phyloP scores from a whole-genome alignment of 805 yeast species.

The Candida piceae region DNA sequence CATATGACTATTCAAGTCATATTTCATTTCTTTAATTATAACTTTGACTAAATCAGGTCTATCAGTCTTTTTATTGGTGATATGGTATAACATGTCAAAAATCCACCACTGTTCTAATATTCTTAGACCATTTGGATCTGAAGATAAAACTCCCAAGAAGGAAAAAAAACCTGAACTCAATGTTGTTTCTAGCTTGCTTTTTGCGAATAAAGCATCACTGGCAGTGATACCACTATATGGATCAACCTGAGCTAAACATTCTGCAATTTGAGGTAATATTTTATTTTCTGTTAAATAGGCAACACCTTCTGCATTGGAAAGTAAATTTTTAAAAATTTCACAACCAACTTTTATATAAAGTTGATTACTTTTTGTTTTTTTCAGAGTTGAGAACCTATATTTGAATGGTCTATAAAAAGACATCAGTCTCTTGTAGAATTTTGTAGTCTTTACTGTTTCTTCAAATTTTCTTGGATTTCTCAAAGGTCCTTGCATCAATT shows the following conservation, averaged over 20 bases:
- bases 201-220: constrained; percentile 68
- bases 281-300: constrained; percentile 66
- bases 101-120: constrained; percentile 80
- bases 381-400: constrained; percentile 60
- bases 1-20: constrained; percentile 51
- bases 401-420: constrained; percentile 92
- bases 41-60: constrained; percentile 54
- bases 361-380: constrained; percentile 45
- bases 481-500: constrained; percentile 81
- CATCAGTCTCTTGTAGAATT: constrained; percentile 75
- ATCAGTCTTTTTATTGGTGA: constrained; percentile 47
- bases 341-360: constrained; percentile 71
- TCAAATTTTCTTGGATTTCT: constrained; percentile 66
- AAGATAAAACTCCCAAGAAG: constrained; percentile 69
- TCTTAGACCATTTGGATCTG: constrained; percentile 54
- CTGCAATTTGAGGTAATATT: constrained; percentile 81
- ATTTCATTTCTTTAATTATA: constrained; percentile 59
- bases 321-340: constrained; percentile 60
- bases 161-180: constrained; percentile 72
- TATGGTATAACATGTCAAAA: constrained; percentile 72
- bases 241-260: constrained; percentile 80
- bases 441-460: constrained; percentile 72
- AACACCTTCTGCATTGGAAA: constrained; percentile 61
- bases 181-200: constrained; percentile 53
- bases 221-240: constrained; percentile 73